Conservation (phyloP, 352 stramenopile genomes). For the Peronospora belbahrii region DNA sequence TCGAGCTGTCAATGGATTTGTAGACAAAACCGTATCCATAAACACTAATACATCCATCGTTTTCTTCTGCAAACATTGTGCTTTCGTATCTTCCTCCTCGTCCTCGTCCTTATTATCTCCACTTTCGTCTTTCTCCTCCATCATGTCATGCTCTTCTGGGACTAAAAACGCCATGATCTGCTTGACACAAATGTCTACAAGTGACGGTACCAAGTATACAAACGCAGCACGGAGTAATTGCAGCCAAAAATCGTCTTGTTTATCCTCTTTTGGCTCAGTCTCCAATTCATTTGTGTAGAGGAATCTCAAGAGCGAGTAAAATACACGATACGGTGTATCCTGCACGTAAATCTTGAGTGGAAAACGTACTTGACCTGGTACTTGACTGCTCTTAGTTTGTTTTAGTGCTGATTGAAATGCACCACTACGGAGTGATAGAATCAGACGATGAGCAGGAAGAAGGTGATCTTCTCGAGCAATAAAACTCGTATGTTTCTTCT, state of each 20-base stretch:
- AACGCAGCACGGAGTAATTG: conserved; percentile 60
- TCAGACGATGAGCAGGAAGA: conserved; percentile 64
- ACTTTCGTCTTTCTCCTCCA: conserved; percentile 4
- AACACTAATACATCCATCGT: conserved; percentile 49
- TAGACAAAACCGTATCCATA: conserved; percentile 44
- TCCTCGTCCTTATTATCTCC: conserved; percentile 1
- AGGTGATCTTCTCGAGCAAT: conserved; percentile 26
- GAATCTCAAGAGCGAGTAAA: conserved; percentile 59
- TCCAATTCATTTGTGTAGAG: conserved; percentile 71
- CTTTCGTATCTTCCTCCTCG: too few relatives aligned
- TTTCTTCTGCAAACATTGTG: conserved; percentile 17
- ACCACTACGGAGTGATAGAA: conserved; percentile 66
- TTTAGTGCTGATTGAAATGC: conserved; percentile 61
- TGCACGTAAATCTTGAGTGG: conserved; percentile 77
- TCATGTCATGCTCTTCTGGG: conserved; percentile 6
- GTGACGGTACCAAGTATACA: conserved; percentile 59
- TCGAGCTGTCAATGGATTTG: conserved; percentile 28
- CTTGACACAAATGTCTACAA: conserved; percentile 57
- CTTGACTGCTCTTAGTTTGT: conserved; percentile 58
- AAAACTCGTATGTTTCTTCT: conserved; percentile 7
- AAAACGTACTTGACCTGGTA: conserved; percentile 61
- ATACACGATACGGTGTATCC: conserved; percentile 69
- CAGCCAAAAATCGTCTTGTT: conserved; percentile 47
- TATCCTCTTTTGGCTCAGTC: background rate
- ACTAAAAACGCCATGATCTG: conserved; percentile 32